A percentile compares a stretch with the other conserved stretches of the same genome.
Conservation (phyloP, 2,329 filamentous ascomycete genomes). For the Curvularia sp. region DNA sequence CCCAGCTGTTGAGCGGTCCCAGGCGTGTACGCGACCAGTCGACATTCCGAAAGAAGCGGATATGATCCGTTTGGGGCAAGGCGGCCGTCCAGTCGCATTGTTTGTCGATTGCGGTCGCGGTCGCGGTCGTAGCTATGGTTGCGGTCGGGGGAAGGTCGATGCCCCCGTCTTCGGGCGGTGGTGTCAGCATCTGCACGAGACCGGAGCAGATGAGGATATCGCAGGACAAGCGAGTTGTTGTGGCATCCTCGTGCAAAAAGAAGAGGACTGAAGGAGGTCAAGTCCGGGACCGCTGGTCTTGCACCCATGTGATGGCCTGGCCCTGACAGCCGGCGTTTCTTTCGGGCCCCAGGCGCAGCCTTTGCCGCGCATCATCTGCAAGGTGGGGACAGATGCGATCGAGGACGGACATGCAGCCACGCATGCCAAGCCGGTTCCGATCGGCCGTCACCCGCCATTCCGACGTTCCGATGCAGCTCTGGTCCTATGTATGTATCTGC, state of each 20-base stretch:
- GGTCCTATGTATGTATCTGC: background rate
- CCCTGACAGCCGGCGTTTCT: constrained; percentile 13
- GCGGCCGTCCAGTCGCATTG: constrained; percentile 39
- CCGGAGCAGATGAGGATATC: constrained; percentile 9
- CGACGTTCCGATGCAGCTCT: constrained; percentile 5
- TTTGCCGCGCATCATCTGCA: constrained; percentile 29
- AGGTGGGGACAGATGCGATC: constrained; percentile 9
- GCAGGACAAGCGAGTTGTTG: constrained; percentile 2
- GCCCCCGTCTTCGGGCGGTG: constrained; percentile 24
- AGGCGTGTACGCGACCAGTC: constrained; percentile 39
- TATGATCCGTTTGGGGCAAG: constrained; percentile 41
- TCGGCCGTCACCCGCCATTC: constrained; percentile 1
- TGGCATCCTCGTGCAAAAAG: constrained; percentile 9
- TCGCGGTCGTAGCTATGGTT: background rate
- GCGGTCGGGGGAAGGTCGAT: constrained; percentile 7
- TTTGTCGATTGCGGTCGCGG: constrained; percentile 4
- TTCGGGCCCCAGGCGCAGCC: constrained; percentile 39
- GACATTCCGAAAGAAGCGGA: constrained; percentile 41
- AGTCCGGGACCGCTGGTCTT: background rate
- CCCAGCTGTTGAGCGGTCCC: constrained; percentile 38
- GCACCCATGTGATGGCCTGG: constrained; percentile 5
- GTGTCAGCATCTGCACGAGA: constrained; percentile 21
- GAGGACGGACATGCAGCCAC: constrained; percentile 8
- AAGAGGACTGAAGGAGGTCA: background rate
- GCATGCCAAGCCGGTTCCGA: constrained; percentile 3